These are phyloP conservation scores for Fusarium sp. DNA, from an alignment of 2,329 filamentous ascomycete genomes.

Conservation along the genomic window DNA sequence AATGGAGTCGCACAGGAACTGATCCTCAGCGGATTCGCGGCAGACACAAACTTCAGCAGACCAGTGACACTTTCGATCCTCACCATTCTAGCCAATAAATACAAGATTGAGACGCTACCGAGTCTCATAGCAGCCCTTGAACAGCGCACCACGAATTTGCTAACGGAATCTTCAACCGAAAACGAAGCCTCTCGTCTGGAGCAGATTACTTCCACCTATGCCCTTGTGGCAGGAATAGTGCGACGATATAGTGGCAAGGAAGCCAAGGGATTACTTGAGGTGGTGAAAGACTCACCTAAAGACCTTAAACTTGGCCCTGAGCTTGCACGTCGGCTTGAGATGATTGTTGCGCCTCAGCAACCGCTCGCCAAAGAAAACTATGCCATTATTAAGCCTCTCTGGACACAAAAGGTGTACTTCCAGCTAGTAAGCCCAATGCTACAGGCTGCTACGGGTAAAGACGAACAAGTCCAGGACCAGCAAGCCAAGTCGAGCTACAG, in stretches of 20 bases:
- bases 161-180: slow-evolving; percentile 27
- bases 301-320: slow-evolving; percentile 51
- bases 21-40: slow-evolving; percentile 45
- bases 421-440: slow-evolving; percentile 60
- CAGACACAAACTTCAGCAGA: slow-evolving; percentile 33
- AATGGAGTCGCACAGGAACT: slow-evolving; percentile 52
- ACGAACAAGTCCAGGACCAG: slow-evolving; percentile 47
- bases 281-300: slow-evolving; percentile 52
- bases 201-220: slow-evolving; percentile 50
- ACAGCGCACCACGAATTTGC: slow-evolving; percentile 35
- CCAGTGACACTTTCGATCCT: slow-evolving; percentile 52
- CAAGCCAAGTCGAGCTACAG: slow-evolving; percentile 55
- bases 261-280: slow-evolving; percentile 49
- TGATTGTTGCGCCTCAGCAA: slow-evolving; percentile 55
- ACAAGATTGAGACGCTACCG: slow-evolving; percentile 51
- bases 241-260: slow-evolving; percentile 53
- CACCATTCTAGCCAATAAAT: slow-evolving; percentile 59
- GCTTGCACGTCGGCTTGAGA: slow-evolving; percentile 57
- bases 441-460: slow-evolving; percentile 50
- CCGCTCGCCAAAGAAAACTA: slow-evolving; percentile 56
- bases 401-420: slow-evolving; percentile 62
- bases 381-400: slow-evolving; percentile 58
- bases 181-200: slow-evolving; percentile 36
- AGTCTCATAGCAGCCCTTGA: slow-evolving; percentile 46
- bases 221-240: slow-evolving; percentile 53